Conservation (phyloP, 179 eudicot species). For the Nepenthes alata region DNA sequence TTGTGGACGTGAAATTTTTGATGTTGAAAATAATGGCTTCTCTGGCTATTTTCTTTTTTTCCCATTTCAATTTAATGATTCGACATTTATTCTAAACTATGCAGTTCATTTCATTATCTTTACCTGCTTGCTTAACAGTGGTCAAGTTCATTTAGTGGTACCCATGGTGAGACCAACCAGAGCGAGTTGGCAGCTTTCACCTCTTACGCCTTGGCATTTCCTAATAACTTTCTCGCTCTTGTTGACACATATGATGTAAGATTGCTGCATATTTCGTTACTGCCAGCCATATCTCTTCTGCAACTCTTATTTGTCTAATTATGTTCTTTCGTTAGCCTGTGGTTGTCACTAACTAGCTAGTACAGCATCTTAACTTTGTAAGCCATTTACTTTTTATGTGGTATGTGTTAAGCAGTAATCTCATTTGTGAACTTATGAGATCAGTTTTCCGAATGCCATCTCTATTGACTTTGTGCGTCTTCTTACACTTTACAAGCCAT, state of each 20-base stretch:
- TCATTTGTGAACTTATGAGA: no score
- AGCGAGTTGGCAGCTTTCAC: slow-evolving; percentile 92
- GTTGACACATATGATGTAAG: slow-evolving; percentile 98
- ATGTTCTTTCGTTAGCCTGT: no score
- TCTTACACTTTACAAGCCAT: no score
- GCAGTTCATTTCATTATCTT: background rate
- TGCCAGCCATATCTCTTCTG: no score
- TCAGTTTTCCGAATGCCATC: no score
- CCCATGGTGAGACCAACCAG: slow-evolving; percentile 71
- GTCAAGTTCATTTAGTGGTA: slow-evolving; percentile 36
- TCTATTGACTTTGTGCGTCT: no score
- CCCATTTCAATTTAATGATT: background rate
- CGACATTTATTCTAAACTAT: background rate
- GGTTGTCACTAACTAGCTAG: no score
- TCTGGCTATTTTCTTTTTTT: slow-evolving; percentile 1
- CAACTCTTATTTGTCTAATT: no score
- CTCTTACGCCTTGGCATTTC: slow-evolving; percentile 89
- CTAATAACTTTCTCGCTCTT: slow-evolving; percentile 70
- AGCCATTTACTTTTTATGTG: no score
- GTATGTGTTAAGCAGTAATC: no score
- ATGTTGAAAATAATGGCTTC: background rate
- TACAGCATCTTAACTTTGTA: no score
- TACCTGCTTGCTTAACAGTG: slow-evolving; percentile 31
- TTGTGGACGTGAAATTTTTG: background rate
- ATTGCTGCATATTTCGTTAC: slow-evolving; percentile 1